Base-by-base conservation (phyloP, 495 filamentous ascomycete species). In the Chaetomidium leptoderma region DNA sequence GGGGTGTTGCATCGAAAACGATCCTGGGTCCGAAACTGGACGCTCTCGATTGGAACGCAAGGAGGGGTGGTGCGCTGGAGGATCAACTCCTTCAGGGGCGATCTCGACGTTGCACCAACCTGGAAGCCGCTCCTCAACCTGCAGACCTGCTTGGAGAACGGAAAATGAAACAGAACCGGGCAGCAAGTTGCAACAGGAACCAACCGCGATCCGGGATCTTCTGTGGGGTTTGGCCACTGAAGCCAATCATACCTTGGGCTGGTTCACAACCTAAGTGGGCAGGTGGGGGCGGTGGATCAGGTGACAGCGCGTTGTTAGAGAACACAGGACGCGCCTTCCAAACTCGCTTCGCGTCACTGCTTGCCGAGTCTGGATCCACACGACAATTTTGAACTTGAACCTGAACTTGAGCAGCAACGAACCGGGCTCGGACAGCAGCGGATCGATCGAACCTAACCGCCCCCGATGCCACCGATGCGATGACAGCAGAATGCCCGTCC, bases 291-390 rank as follows among this genome's bases (percentile, higher is more conserved):
- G 6, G 45, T 14, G 29, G 32, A 39, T 64, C 62, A 64, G 62
- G 51, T 64, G 62, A 64, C 26, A 11, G 29, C 62, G 57, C 49
- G 62, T 29, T 23, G 7, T 3, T 16, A 1, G n/a, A n/a, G 37
- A 33, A 5, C 42, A 60, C 13, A 16, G 3, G 26, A 16, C 63
- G 63, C 57, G 54, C 19, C 33, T 56, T 55, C 30, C 16, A 6
- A 14, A 43, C 33, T 32, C 23, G 16, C 49, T 39, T 51, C 59
- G 63, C 63, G 63, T 61, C 58, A 53, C 3, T 29, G 29, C 39
- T 21, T 16, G 4, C 14, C 11, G n/a, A n/a, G n/a, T n/a, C n/a
- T n/a, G n/a, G n/a, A n/a, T n/a, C n/a, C n/a, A n/a, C n/a, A n/a
- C 3, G 11, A 16, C 21, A 39, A 30, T 21, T 11, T 39, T 27